Percentiles rank a stretch among this genome's conserved stretches.
Conservation (phyloP, 2,329 filamentous ascomycete genomes). For the Fonsecaea nubica region DNA sequence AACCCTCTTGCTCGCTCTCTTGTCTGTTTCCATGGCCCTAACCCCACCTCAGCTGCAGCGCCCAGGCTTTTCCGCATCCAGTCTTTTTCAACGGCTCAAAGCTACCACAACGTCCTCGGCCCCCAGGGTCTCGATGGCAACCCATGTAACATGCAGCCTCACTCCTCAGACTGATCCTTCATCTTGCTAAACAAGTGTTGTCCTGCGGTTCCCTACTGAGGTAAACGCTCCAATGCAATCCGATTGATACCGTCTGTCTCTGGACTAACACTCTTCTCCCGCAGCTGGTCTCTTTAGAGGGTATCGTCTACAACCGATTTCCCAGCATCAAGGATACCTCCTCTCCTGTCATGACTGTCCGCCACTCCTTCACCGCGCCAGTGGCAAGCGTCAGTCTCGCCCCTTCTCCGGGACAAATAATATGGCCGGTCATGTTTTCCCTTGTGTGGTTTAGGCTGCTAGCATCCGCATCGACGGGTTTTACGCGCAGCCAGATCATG, state of each 20-base stretch:
- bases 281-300: conserved; percentile 6
- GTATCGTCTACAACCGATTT: neutral
- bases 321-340: neutral
- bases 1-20: neutral
- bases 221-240: neutral
- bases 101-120: neutral
- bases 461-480: neutral
- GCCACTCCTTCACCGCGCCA: conserved; percentile 10
- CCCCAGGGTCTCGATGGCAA: neutral
- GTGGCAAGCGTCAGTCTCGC: conserved; percentile 12
- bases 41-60: neutral
- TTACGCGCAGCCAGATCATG: conserved; percentile 7
- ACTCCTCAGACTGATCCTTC: neutral
- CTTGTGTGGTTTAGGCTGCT: neutral
- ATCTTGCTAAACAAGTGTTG: neutral
- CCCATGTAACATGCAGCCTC: neutral
- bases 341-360: neutral
- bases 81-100: neutral
- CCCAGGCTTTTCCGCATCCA: neutral
- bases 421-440: conserved; percentile 16
- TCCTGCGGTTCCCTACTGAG: neutral
- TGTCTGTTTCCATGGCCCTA: neutral
- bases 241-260: neutral
- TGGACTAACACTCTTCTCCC: neutral
- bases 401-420: conserved; percentile 13